Base-by-base conservation (phyloP, 2,329 filamentous ascomycete genomes). In the Achaetomium macrosporum region DNA sequence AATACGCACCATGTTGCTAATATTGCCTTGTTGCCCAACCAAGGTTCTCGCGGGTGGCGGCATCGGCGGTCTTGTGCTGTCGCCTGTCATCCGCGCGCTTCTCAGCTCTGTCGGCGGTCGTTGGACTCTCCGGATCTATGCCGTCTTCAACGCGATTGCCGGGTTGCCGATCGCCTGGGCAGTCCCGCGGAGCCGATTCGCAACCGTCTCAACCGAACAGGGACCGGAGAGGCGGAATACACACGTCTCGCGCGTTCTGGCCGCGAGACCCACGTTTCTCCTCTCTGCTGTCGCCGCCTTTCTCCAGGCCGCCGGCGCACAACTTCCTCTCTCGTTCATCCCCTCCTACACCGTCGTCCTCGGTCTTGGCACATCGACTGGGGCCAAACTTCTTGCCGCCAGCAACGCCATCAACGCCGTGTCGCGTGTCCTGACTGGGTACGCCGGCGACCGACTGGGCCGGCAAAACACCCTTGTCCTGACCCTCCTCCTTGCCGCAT, bases 251-350 rank as follows among this genome's bases (percentile, higher is more conserved):
- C 66, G 70, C 29, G 61, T 62, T 11, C 59, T 72, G 6, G 69
- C 70, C 13, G 58, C 57, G 9, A 67, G 69, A 16, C 69, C 72
- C 1, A 65, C 68, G 1, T 76, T 77, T 51, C 48, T 73, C 33
- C 65, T 74, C 37, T 69, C 69, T 29, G 68, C 68, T n/a, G 55
- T 69, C 1, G 72, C 70, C 1, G 71, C 69, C 2, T 70, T 73
- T 54, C 64, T 69, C 25, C 69, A 76, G 62, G 69, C 75, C 0
- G 70, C 74, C 42, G 74, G 72, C 5, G 70, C 74, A 41, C 68
- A 71, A 46, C 68, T 75, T 10, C 75, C 75, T 0, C 65, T 76
- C n/a, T 69, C 70, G 0, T 78, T 77, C 53, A 67, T 77, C 37
- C 68, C 74, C 0, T 73, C 73, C 13, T 78, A 76, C 58, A 72